phyloP scores from a whole-genome alignment of 192 early-diverging fungal genomes.

The Martensiomyces pterosporus region DNA sequence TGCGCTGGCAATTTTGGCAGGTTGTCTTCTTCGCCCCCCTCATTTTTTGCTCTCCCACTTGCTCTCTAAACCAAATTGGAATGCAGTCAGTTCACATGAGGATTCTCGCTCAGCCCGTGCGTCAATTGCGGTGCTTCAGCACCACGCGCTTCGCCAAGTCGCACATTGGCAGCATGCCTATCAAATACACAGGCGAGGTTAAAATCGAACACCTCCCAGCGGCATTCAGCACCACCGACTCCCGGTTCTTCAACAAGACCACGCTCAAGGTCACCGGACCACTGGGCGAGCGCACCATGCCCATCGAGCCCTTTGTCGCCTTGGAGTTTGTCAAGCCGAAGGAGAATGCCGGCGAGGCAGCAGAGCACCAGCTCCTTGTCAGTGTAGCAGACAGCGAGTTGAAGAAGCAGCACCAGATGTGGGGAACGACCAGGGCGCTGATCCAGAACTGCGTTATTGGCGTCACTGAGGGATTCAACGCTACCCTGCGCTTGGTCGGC shows the following conservation, averaged over 20 bases:
- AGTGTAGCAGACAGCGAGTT: conserved; percentile 55
- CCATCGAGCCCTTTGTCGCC: conserved; percentile 78
- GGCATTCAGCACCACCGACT: conserved; percentile 56
- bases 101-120: background rate
- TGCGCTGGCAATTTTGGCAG: too few species aligned
- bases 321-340: conserved; percentile 17
- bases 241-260: conserved; percentile 61
- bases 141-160: conserved; percentile 44
- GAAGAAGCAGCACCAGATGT: conserved; percentile 84
- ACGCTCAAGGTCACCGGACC: conserved; percentile 76
- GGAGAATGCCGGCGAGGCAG: conserved; percentile 2
- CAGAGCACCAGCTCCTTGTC: conserved; percentile 52
- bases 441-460: conserved; percentile 83
- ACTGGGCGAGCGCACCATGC: conserved; percentile 68
- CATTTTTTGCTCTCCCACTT: conserved; percentile 1
- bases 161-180: conserved; percentile 75
- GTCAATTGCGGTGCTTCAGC: conserved; percentile 16
- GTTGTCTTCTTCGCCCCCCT: background rate
- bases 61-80: too few species aligned
- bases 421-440: conserved; percentile 94
- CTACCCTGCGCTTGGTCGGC: conserved; percentile 82
- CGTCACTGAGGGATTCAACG: conserved; percentile 83
- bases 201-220: conserved; percentile 60
- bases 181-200: conserved; percentile 75
- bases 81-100: conserved; percentile 1